Evolutionary conservation across 139 green algal genomes (phyloP).

Genomic region (Coelastrella sp.): DNA sequence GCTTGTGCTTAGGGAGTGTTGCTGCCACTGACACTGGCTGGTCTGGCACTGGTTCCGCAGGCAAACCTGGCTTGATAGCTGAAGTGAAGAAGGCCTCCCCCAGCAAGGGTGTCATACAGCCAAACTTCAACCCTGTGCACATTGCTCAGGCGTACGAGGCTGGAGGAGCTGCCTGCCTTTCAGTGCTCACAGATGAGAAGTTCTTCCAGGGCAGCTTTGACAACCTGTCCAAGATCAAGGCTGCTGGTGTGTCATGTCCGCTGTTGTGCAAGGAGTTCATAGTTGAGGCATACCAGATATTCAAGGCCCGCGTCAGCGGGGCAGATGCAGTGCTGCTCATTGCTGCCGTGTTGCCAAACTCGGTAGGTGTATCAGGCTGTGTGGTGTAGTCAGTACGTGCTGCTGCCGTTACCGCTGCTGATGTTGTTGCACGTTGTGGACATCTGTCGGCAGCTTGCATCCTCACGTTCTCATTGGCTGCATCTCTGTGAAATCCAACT

Average conservation of each 20-base stretch:
- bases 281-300: slow-evolving; percentile 96
- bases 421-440: neutral
- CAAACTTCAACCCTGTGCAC: slow-evolving; percentile 95
- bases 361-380: neutral
- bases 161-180: slow-evolving; percentile 96
- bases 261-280: slow-evolving; percentile 99
- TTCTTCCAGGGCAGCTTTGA: slow-evolving; percentile 95
- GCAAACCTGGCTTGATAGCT: slow-evolving; percentile 94
- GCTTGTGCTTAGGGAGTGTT: neutral
- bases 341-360: slow-evolving; percentile 96
- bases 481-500: neutral
- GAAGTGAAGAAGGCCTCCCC: slow-evolving; percentile 99
- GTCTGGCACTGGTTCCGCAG: slow-evolving; percentile 34
- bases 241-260: slow-evolving; percentile 80
- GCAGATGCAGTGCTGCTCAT: slow-evolving; percentile 98
- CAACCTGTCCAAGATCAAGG: slow-evolving; percentile 80
- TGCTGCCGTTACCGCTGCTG: neutral
- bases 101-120: slow-evolving; percentile 94
- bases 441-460: neutral
- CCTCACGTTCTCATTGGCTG: neutral
- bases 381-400: neutral
- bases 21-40: neutral
- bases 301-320: slow-evolving; percentile 75
- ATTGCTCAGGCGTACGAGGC: slow-evolving; percentile 91
- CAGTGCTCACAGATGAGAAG: slow-evolving; percentile 96